Percentiles rank a stretch among this genome's conserved stretches.
phyloP scores from a whole-genome alignment of 2,329 filamentous ascomycete species.

The Pestalotiopsis sp. region DNA sequence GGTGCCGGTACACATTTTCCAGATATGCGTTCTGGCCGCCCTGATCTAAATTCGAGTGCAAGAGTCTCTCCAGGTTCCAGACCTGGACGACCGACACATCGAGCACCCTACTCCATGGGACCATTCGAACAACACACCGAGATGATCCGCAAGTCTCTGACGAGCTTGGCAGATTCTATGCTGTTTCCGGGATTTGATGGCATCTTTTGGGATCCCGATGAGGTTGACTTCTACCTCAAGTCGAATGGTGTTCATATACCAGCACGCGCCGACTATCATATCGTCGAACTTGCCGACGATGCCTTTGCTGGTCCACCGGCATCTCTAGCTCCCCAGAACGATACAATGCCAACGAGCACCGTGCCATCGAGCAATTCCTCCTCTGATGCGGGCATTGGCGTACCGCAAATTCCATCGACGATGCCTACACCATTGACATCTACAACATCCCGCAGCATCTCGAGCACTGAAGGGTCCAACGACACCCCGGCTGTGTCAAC shows the following conservation, averaged over 20 bases:
- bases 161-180: constrained; percentile 53
- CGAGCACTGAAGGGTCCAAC: not conserved
- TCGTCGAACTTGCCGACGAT: constrained; percentile 54
- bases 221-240: constrained; percentile 75
- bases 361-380: not conserved
- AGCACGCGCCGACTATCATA: constrained; percentile 60
- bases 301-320: constrained; percentile 33
- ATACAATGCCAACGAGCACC: not conserved
- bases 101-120: constrained; percentile 45
- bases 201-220: constrained; percentile 76
- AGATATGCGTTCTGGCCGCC: constrained; percentile 30
- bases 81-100: constrained; percentile 21
- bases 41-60: constrained; percentile 7
- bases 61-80: not conserved
- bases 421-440: not conserved
- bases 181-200: constrained; percentile 67
- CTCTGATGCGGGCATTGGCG: not conserved
- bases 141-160: constrained; percentile 40
- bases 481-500: constrained; percentile 12
- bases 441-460: not conserved
- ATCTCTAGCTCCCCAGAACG: not conserved
- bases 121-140: constrained; percentile 47
- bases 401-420: not conserved
- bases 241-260: constrained; percentile 66
- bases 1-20: constrained; percentile 69